Evolutionary conservation across 371 early-diverging fungal genomes (phyloP), one percentile per base, ranked within the genome.

Genomic region (Actinomortierella ambigua): DNA sequence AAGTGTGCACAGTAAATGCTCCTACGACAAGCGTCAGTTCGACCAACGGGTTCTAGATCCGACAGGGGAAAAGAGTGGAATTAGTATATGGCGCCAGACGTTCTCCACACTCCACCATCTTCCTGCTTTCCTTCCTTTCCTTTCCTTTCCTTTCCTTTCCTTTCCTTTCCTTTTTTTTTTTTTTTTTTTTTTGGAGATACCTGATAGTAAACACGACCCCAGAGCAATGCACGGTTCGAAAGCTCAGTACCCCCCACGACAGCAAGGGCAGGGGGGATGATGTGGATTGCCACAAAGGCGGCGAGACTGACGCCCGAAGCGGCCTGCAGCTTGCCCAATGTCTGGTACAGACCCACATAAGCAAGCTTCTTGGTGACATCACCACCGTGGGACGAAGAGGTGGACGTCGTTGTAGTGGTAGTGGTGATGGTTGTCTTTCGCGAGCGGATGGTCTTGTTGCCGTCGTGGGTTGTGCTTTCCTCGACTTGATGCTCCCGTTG

Each of bases 181-280:
- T 26, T 11, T 50, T 3, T 17, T 1, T 18, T 18, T n/a, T n/a
- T n/a, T n/a, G n/a, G n/a, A n/a, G n/a, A 14, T 63, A 71, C 73
- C 60, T 71, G 73, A 49, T 71, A 71, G 59, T 71, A 71, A 23
- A 66, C 73, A 50, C 73, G 73, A 20, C 73, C 73, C 73, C 66
- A 71, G 49, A 71, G 43, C 3, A 71, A 56, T 15, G 73, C 73
- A 50, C 63, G 61, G 53, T 71, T 66, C 6, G 73, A 66, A 24
- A 71, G 5, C 0, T 71, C 67, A 0, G 66, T 26, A 2, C 73
- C 73, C 23, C 73, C 73, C 7, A 66, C 51, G 6, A 67, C 26
- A 1, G 57, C 73, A 17, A 71, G 51, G n/a, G 53, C 44, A 1
- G 73, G 73, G 0, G 73, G 73, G 3, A 71, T 50, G 22, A 71